Conservation (phyloP, 257 asterid species). For the Cordia subcordata region DNA sequence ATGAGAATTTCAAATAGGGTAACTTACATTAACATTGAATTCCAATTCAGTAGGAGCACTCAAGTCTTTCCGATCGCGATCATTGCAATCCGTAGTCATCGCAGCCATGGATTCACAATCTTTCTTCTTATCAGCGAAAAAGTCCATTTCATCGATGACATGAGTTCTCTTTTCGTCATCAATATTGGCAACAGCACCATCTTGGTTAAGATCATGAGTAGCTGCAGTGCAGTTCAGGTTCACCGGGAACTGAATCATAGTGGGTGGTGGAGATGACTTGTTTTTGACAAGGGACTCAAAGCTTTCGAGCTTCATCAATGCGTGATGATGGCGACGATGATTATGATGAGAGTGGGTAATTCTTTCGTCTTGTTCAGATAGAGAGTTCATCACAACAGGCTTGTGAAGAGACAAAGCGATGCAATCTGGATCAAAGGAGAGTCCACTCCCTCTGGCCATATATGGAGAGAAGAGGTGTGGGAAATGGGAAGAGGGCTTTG, state of each 20-base stretch:
- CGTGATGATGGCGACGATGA: slow-evolving; percentile 8
- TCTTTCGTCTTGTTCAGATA: not conserved
- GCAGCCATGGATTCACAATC: slow-evolving; percentile 4
- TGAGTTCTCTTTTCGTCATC: slow-evolving; percentile 27
- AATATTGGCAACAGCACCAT: not conserved
- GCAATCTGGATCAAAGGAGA: slow-evolving; percentile 83
- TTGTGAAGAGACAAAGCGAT: slow-evolving; percentile 18
- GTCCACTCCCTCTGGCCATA: slow-evolving; percentile 88
- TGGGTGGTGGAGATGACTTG: slow-evolving; percentile 37
- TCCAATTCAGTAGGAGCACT: slow-evolving; percentile 28
- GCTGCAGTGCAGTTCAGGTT: slow-evolving; percentile 31
- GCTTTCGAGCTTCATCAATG: slow-evolving; percentile 8
- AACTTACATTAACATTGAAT: slow-evolving; percentile 63
- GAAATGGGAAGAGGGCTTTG: slow-evolving; percentile 26
- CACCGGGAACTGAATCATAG: slow-evolving; percentile 71
- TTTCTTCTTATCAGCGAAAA: slow-evolving; percentile 49
- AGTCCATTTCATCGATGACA: slow-evolving; percentile 62
- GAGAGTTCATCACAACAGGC: slow-evolving; percentile 14
- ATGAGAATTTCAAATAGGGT: not conserved
- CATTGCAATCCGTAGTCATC: slow-evolving; percentile 8
- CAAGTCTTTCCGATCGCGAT: slow-evolving; percentile 9
- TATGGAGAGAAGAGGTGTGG: slow-evolving; percentile 28
- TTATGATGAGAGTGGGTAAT: slow-evolving; percentile 8
- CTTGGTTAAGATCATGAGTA: slow-evolving; percentile 2
- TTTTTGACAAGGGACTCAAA: slow-evolving; percentile 34